phyloP scores from a whole-genome alignment of 352 stramenopile genomes.

The Blastocystis sp. region DNA sequence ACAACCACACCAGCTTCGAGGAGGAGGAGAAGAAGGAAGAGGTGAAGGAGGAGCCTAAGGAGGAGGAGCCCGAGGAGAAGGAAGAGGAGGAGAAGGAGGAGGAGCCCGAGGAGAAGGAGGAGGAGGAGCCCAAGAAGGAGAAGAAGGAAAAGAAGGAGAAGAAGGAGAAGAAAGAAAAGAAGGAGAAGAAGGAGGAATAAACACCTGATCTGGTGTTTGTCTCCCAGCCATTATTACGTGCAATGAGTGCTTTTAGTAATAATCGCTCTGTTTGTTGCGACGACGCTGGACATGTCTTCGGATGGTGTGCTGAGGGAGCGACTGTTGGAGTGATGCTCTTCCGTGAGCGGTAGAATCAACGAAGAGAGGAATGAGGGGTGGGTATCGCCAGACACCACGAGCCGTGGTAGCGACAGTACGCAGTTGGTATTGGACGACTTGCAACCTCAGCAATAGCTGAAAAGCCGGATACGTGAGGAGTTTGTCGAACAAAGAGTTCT shows the following conservation, averaged over 20 bases:
- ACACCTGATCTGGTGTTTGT: not conserved
- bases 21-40: conserved; percentile 58
- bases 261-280: not conserved
- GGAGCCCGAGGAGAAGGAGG: conserved; percentile 5
- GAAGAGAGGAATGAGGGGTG: too few relatives aligned
- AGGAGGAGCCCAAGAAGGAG: conserved; percentile 29
- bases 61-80: conserved; percentile 18
- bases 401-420: too few relatives aligned
- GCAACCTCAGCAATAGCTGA: not conserved
- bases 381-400: too few relatives aligned
- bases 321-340: too few relatives aligned
- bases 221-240: not conserved
- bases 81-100: conserved; percentile 22
- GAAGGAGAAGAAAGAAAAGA: conserved; percentile 73
- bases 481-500: not conserved
- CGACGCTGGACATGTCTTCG: not conserved
- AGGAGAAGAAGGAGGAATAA: not conserved
- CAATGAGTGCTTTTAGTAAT: not conserved
- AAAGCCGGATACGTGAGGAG: not conserved
- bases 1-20: not conserved
- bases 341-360: too few relatives aligned
- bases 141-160: conserved; percentile 55
- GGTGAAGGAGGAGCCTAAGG: not conserved
- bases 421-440: too few relatives aligned
- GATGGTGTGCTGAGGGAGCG: not conserved